Base-by-base conservation (phyloP, 1,284 basidiomycete species). In the Cutaneotrichosporon sp. region DNA sequence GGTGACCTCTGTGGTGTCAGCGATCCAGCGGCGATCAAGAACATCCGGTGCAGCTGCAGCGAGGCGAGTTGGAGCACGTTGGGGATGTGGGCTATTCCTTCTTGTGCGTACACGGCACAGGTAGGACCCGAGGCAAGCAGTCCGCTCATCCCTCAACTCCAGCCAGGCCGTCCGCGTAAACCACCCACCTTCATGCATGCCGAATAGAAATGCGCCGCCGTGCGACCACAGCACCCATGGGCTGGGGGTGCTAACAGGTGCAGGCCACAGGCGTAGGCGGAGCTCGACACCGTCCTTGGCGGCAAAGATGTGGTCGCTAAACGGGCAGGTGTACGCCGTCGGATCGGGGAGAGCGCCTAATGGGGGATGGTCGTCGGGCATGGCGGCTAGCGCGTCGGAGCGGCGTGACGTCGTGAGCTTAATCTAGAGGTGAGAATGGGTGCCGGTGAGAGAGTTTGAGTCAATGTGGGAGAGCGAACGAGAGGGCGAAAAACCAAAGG, bases 191-290 rank as follows among this genome's bases (percentile, higher is more conserved):
- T 29, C 26, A 19, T 44, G 42, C 25, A 37, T 17, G 34, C 49
- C 43, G 19, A 51, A 45, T 4, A 52, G 35, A 31, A 34, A 63
- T 43, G 52, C 60, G 48, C 67, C 67, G 17, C 67, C 67, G 46
- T 68, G 67, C 11, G 61, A 61, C 66, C 66, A 70, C 11, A 58
- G 29, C 16, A 49, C 27, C 49, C 49, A 58, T 10, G 56, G 56
- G 14, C 43, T 45, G 11, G 44, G 39, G n/a, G 16, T n/a, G 11
- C 9, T 16, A 4, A 31, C 50, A 5, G 43, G 35, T 17, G 60
- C 54, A 12, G 59, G 61, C 49, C 52, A 67, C 10, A 67, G 35
- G 5, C 66, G 64, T 3, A 67, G 55, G 3, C 38, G 46, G 9
- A 67, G 51, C 22, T 46, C 29, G 11, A 67, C 61, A 29, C 64